Percentiles rank a stretch among this genome's conserved stretches.
phyloP scores from a whole-genome alignment of 257 asterid species.

The Scutellaria galericulata region DNA sequence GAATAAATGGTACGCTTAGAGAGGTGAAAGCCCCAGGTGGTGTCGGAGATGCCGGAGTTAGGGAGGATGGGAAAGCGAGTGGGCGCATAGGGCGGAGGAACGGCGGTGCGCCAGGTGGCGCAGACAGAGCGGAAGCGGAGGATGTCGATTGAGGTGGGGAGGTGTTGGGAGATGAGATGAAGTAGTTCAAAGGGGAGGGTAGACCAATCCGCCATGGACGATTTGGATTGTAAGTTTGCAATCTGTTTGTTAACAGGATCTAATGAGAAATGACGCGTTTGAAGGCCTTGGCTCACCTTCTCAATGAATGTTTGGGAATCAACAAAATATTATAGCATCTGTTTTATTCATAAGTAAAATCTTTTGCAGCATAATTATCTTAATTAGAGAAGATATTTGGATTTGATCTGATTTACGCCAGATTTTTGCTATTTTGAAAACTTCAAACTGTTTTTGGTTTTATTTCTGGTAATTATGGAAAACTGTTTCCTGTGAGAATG shows the following conservation, averaged over 20 bases:
- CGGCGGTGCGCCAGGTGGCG: conserved; percentile 77
- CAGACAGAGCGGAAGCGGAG: conserved; percentile 86
- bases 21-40: conserved; percentile 80
- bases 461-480: no score
- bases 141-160: conserved; percentile 64
- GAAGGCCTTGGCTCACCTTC: no score
- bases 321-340: no score
- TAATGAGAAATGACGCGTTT: conserved; percentile 5
- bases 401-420: no score
- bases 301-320: no score
- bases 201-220: conserved; percentile 81
- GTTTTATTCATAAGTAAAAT: no score
- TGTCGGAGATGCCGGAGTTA: conserved; percentile 64
- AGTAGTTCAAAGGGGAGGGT: conserved; percentile 75
- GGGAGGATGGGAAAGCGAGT: conserved; percentile 82
- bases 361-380: no score
- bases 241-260: not conserved
- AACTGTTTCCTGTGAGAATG: no score
- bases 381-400: no score
- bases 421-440: no score
- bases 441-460: no score
- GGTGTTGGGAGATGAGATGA: conserved; percentile 55
- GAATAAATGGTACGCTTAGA: conserved; percentile 63
- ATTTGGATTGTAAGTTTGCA: conserved; percentile 6
- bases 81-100: conserved; percentile 41